Percentiles rank a stretch among this genome's conserved stretches.
Conservation (phyloP, 495 filamentous ascomycete species). For the Penicillium waksmanii region DNA sequence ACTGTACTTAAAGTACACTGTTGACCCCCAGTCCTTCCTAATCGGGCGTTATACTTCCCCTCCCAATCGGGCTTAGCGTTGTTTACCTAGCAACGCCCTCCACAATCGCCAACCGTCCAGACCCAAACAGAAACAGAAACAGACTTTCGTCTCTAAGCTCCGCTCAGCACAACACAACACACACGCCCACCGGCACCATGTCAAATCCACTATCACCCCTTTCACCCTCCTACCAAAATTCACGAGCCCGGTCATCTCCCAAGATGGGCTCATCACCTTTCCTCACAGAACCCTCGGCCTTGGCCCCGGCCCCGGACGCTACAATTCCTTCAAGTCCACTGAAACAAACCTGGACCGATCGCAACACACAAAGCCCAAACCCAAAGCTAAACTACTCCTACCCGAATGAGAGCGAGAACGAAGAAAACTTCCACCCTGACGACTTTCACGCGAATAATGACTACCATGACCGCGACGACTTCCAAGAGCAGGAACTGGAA, state of each 20-base stretch:
- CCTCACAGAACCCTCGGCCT: conserved; percentile 30
- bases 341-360: conserved; percentile 31
- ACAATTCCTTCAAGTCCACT: conserved; percentile 39
- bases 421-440: conserved; percentile 26
- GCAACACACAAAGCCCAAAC: conserved; percentile 14
- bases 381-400: background rate
- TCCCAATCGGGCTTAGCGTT: conserved; percentile 39
- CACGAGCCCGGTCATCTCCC: conserved; percentile 42
- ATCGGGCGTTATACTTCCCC: conserved; percentile 12
- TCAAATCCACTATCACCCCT: conserved; percentile 50
- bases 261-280: conserved; percentile 33
- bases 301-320: conserved; percentile 30
- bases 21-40: background rate
- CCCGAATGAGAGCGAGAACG: conserved; percentile 19
- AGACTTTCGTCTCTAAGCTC: background rate
- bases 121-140: conserved; percentile 22
- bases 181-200: conserved; percentile 30
- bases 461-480: background rate
- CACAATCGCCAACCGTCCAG: conserved; percentile 24
- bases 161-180: conserved; percentile 1
- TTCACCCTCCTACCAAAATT: conserved; percentile 48
- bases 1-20: no score
- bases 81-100: conserved; percentile 47
- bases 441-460: conserved; percentile 15
- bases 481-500: background rate